These are phyloP conservation scores for Lathyrus sativus DNA, from an alignment of 306 rosid genomes.

Conservation along the genomic window DNA sequence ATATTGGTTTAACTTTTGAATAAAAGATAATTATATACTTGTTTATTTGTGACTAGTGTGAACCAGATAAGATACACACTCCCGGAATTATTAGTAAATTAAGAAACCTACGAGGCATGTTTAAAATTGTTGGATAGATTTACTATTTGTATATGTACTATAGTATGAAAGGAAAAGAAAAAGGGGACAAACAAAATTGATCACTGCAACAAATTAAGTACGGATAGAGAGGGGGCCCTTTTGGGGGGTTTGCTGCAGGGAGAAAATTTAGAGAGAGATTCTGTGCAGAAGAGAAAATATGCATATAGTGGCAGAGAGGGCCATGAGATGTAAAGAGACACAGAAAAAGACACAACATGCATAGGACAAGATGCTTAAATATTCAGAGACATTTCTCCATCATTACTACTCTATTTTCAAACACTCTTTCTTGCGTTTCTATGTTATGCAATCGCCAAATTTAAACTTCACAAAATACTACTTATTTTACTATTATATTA, in stretches of 20 bases:
- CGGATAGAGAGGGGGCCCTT: conserved; percentile 33
- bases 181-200: conserved; percentile 11
- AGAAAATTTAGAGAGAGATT: conserved; percentile 64
- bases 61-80: too few relatives aligned
- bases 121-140: not conserved
- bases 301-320: conserved; percentile 44
- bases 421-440: not conserved
- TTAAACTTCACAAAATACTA: too few relatives aligned
- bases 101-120: not conserved
- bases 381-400: conserved; percentile 60
- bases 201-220: conserved; percentile 39
- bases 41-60: too few relatives aligned
- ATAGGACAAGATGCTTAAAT: conserved; percentile 55
- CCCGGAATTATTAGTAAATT: too few relatives aligned
- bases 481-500: too few relatives aligned
- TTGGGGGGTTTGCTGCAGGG: conserved; percentile 35
- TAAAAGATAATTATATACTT: too few relatives aligned
- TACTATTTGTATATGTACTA: not conserved
- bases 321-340: conserved; percentile 30
- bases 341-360: conserved; percentile 50
- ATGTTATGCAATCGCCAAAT: conserved; percentile 22
- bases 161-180: not conserved
- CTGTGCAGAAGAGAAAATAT: conserved; percentile 45
- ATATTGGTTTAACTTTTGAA: too few relatives aligned
- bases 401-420: conserved; percentile 40